These are phyloP conservation scores for Ustilago sp. DNA, from an alignment of 1,284 basidiomycete genomes.

Conservation along the genomic window DNA sequence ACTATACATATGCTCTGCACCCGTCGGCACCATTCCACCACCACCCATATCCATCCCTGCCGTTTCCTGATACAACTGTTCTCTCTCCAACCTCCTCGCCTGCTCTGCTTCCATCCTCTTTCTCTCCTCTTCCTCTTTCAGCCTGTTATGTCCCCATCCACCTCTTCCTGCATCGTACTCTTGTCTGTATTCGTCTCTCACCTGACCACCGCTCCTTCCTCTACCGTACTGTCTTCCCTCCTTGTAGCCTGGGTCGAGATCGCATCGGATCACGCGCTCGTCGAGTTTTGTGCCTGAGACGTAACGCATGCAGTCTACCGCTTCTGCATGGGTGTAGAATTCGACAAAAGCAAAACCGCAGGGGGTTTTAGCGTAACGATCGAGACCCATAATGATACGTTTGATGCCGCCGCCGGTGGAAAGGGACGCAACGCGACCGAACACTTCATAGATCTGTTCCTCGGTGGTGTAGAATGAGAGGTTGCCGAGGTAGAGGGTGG, in stretches of 20 bases:
- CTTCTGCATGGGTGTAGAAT: conserved; percentile 95
- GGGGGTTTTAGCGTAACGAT: conserved; percentile 96
- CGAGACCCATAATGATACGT: conserved; percentile 98
- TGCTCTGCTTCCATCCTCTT: conserved; percentile 79
- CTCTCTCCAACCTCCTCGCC: conserved; percentile 80
- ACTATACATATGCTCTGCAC: conserved; percentile 50
- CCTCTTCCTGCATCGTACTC: conserved; percentile 87
- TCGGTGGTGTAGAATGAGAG: conserved; percentile 82
- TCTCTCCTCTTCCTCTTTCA: conserved; percentile 76
- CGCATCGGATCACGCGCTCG: conserved; percentile 97
- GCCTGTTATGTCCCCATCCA: conserved; percentile 82
- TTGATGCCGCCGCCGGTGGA: conserved; percentile 96
- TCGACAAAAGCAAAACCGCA: conserved; percentile 99
- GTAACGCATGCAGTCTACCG: conserved; percentile 90
- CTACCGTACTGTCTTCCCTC: conserved; percentile 97
- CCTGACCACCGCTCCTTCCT: conserved; percentile 95
- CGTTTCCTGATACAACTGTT: conserved; percentile 83
- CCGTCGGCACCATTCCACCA: conserved; percentile 44
- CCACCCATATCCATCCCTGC: conserved; percentile 36
- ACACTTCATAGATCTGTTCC: conserved; percentile 99
- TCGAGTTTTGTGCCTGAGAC: conserved; percentile 98
- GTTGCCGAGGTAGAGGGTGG: conserved; percentile 78
- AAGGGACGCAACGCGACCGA: conserved; percentile 87
- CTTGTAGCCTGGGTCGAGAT: conserved; percentile 96
- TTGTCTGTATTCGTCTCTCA: conserved; percentile 90